Evolutionary conservation across 2,329 filamentous ascomycete species (phyloP).

Genomic region (Phymatotrichopsis omnivora): DNA sequence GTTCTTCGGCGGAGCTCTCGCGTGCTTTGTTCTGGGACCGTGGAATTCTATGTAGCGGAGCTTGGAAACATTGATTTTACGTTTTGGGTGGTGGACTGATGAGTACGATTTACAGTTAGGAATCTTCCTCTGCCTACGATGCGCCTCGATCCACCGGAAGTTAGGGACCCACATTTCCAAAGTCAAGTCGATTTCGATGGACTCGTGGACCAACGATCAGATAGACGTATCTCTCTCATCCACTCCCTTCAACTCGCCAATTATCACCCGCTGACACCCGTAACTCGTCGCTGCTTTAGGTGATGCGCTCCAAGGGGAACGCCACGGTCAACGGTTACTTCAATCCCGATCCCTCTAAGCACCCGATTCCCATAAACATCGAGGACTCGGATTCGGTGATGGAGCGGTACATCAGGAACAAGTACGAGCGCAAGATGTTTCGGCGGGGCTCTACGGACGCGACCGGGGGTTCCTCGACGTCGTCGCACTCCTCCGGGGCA

Average conservation of each 20-base stretch:
- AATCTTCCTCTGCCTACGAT: conserved; percentile 95
- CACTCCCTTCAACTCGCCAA: background rate
- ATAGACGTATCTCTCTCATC: conserved; percentile 61
- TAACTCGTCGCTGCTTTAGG: conserved; percentile 45
- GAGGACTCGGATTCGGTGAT: conserved; percentile 91
- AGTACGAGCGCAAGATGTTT: conserved; percentile 64
- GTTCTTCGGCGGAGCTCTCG: no score
- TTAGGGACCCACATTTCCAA: conserved; percentile 96
- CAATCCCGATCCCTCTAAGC: conserved; percentile 73
- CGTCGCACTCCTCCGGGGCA: conserved; percentile 46
- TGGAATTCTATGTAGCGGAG: no score
- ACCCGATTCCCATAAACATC: conserved; percentile 75
- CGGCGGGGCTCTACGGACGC: conserved; percentile 36
- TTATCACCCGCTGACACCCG: background rate
- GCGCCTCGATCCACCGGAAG: conserved; percentile 89
- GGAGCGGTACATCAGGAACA: conserved; percentile 89
- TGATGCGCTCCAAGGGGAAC: conserved; percentile 91
- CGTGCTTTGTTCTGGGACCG: no score
- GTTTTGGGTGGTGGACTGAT: no score
- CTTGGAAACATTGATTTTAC: no score
- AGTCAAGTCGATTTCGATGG: conserved; percentile 97
- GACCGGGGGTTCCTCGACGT: conserved; percentile 42
- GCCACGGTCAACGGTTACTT: conserved; percentile 73
- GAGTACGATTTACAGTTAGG: conserved; percentile 65
- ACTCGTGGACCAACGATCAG: conserved; percentile 91